These are phyloP conservation scores for Golubevia sp. DNA, from an alignment of 1,284 basidiomycete species.

Conservation along the genomic window DNA sequence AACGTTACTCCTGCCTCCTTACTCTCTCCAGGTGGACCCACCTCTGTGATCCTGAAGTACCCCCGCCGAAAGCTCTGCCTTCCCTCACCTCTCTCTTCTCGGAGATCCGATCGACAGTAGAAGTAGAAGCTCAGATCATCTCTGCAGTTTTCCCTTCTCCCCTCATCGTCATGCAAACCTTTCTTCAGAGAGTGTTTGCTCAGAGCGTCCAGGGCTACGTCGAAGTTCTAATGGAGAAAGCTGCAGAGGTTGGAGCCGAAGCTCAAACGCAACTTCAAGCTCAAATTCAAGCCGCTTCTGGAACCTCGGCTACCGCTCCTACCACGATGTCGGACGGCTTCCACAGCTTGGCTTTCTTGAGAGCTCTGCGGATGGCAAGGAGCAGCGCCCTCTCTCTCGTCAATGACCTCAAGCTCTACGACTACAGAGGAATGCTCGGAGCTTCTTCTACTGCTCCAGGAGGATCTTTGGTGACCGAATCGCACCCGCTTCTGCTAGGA, in stretches of 20 bases:
- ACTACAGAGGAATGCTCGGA: slow-evolving; percentile 30
- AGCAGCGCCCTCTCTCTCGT: slow-evolving; percentile 42
- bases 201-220: slow-evolving; percentile 70
- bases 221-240: slow-evolving; percentile 57
- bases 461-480: not conserved
- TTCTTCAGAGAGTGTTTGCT: slow-evolving; percentile 94
- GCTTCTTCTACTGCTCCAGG: not conserved
- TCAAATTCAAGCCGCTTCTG: not conserved
- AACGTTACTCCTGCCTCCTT: not conserved
- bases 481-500: not conserved
- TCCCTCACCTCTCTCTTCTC: slow-evolving; percentile 79
- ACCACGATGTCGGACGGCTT: slow-evolving; percentile 69
- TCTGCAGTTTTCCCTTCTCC: slow-evolving; percentile 98
- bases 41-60: slow-evolving; percentile 64
- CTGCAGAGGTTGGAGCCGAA: slow-evolving; percentile 28
- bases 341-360: slow-evolving; percentile 43
- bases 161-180: slow-evolving; percentile 97
- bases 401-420: slow-evolving; percentile 55
- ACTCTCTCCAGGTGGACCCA: not conserved
- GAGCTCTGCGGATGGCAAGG: slow-evolving; percentile 53
- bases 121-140: slow-evolving; percentile 95
- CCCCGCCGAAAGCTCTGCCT: slow-evolving; percentile 78
- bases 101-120: slow-evolving; percentile 88
- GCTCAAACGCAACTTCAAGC: not conserved
- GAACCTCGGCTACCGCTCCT: not conserved